phyloP scores from a whole-genome alignment of 1,284 basidiomycete species.

The Fomitiporia mediterranea region DNA sequence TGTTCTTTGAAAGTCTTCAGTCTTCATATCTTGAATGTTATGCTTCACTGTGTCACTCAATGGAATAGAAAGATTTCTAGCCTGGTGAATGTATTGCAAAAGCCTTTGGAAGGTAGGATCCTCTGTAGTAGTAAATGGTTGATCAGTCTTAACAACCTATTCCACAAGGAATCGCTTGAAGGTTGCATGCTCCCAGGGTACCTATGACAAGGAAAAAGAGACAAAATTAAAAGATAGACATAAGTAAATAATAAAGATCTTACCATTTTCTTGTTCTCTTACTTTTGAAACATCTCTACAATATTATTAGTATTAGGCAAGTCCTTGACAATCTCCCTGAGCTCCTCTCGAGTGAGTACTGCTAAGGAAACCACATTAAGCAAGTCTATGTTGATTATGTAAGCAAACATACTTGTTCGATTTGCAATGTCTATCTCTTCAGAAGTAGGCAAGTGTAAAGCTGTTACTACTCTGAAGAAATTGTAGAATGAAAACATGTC shows the following conservation, averaged over 20 bases:
- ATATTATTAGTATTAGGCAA: neutral
- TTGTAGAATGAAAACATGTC: neutral
- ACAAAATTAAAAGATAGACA: neutral
- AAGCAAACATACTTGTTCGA: neutral
- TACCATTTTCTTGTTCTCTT: neutral
- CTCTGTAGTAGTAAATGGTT: conserved; percentile 32
- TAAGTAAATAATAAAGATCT: neutral
- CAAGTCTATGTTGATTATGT: neutral
- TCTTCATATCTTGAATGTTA: conserved; percentile 19
- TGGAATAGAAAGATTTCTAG: conserved; percentile 11
- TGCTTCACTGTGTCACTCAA: conserved; percentile 6
- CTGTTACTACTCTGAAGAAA: neutral
- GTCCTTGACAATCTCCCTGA: neutral
- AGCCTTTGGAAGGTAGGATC: conserved; percentile 26
- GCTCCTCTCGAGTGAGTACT: neutral
- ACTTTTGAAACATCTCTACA: neutral
- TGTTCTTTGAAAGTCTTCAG: neutral
- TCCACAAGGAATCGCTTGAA: conserved; percentile 28
- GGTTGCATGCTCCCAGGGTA: conserved; percentile 18
- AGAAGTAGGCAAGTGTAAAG: neutral
- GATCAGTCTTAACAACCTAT: conserved; percentile 31
- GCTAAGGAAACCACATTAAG: neutral
- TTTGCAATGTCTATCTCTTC: neutral
- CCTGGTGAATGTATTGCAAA: conserved; percentile 23
- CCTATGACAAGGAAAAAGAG: conserved; percentile 3